These are phyloP conservation scores for Babesia sp. DNA, from an alignment of 169 alveolate species.

Conservation along the genomic window DNA sequence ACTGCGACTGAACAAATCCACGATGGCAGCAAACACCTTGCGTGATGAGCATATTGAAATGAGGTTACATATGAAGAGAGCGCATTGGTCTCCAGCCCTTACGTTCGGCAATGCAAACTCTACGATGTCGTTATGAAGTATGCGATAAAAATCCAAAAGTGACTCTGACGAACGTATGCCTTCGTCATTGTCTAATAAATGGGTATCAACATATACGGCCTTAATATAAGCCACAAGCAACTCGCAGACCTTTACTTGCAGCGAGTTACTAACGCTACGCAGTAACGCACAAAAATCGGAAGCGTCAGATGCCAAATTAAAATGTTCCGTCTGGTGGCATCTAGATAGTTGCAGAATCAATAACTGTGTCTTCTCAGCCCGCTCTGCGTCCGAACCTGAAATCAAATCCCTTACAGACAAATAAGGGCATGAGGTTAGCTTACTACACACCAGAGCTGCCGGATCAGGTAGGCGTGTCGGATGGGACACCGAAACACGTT, in stretches of 20 bases:
- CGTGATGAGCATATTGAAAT: slow-evolving; percentile 43
- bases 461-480: slow-evolving; percentile 47
- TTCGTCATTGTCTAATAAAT: slow-evolving; percentile 6
- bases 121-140: slow-evolving; percentile 45
- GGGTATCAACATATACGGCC: slow-evolving; percentile 18
- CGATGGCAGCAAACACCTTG: slow-evolving; percentile 11
- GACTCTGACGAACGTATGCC: slow-evolving; percentile 37
- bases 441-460: slow-evolving; percentile 34
- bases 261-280: slow-evolving; percentile 18
- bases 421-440: slow-evolving; percentile 10
- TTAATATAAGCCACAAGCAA: slow-evolving; percentile 37
- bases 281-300: slow-evolving; percentile 8
- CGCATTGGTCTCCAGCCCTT: slow-evolving; percentile 50
- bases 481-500: slow-evolving; percentile 12
- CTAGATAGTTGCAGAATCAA: slow-evolving; percentile 17
- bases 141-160: slow-evolving; percentile 24
- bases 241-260: slow-evolving; percentile 46
- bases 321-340: slow-evolving; percentile 27
- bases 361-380: slow-evolving; percentile 37
- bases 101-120: slow-evolving; percentile 42
- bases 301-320: slow-evolving; percentile 19
- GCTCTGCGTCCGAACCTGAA: slow-evolving; percentile 35
- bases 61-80: slow-evolving; percentile 42
- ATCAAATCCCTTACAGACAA: slow-evolving; percentile 20
- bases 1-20: slow-evolving; percentile 20